These are phyloP conservation scores for Fusarium sp. DNA, from an alignment of 2,329 filamentous ascomycete species.

Conservation along the genomic window DNA sequence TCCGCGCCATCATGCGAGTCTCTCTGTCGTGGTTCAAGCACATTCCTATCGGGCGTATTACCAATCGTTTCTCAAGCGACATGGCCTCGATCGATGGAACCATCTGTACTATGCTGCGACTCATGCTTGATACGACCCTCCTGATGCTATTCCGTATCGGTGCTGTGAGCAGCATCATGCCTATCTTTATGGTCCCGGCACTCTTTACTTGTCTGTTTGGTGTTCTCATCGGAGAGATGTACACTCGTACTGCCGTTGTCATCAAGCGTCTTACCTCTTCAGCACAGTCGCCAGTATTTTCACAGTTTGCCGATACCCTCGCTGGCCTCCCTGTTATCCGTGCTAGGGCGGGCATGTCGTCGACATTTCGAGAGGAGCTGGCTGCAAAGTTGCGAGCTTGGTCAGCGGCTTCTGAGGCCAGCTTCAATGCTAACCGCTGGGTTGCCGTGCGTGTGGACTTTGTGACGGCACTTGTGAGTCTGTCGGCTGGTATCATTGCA, in stretches of 20 bases:
- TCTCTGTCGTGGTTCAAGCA: conserved; percentile 69
- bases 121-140: conserved; percentile 55
- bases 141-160: conserved; percentile 59
- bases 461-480: conserved; percentile 63
- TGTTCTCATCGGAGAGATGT: conserved; percentile 61
- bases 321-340: conserved; percentile 64
- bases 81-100: conserved; percentile 66
- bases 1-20: conserved; percentile 63
- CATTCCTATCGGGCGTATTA: conserved; percentile 63
- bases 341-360: conserved; percentile 60
- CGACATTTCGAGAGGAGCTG: conserved; percentile 61
- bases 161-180: conserved; percentile 63
- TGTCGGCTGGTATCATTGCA: conserved; percentile 64
- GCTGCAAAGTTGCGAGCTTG: conserved; percentile 62
- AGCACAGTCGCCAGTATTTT: conserved; percentile 66
- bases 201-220: conserved; percentile 59
- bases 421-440: conserved; percentile 69
- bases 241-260: conserved; percentile 61
- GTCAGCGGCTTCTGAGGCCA: conserved; percentile 60
- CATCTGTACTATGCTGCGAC: conserved; percentile 59
- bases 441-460: conserved; percentile 66
- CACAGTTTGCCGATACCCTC: conserved; percentile 66
- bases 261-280: conserved; percentile 60
- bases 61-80: conserved; percentile 68
- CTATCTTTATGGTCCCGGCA: conserved; percentile 62